These are phyloP conservation scores for Neofusicoccum parvum DNA, from an alignment of 2,329 filamentous ascomycete genomes.

Conservation along the genomic window DNA sequence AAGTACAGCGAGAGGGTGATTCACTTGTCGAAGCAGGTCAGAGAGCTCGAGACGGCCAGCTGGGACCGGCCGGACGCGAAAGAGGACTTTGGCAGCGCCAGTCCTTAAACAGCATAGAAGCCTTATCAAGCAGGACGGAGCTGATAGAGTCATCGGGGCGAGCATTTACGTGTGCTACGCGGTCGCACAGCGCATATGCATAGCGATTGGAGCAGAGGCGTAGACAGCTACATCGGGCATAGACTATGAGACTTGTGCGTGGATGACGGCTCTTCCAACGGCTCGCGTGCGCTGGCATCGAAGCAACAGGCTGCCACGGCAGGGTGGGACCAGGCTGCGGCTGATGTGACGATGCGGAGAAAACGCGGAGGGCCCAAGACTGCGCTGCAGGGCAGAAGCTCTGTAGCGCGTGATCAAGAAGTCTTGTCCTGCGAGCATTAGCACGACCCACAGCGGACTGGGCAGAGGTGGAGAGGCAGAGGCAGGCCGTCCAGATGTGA, in stretches of 20 bases:
- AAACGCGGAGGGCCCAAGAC: neutral
- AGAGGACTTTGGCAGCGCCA: constrained; percentile 60
- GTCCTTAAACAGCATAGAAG: neutral
- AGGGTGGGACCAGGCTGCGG: neutral
- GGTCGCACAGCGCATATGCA: neutral
- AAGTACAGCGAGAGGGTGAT: constrained; percentile 57
- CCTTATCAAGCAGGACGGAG: neutral
- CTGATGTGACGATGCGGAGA: constrained; percentile 5
- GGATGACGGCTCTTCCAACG: constrained; percentile 3
- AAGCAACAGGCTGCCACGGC: neutral
- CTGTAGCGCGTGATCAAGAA: constrained; percentile 19
- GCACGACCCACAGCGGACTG: constrained; percentile 8
- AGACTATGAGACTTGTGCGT: constrained; percentile 4
- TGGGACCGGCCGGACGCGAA: constrained; percentile 74
- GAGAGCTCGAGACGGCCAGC: constrained; percentile 67
- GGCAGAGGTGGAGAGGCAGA: neutral
- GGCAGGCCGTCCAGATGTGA: constrained; percentile 1
- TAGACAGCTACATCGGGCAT: constrained; percentile 10
- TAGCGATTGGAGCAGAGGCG: neutral
- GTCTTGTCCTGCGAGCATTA: constrained; percentile 12
- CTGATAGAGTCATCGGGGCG: neutral
- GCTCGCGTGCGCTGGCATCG: constrained; percentile 7
- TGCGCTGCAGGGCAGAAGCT: constrained; percentile 5
- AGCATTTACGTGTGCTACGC: neutral
- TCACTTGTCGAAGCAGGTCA: constrained; percentile 60